Percentiles rank a stretch among this genome's conserved stretches.
phyloP scores from a whole-genome alignment of 805 yeast genomes.

The Hanseniaspora thailandica region DNA sequence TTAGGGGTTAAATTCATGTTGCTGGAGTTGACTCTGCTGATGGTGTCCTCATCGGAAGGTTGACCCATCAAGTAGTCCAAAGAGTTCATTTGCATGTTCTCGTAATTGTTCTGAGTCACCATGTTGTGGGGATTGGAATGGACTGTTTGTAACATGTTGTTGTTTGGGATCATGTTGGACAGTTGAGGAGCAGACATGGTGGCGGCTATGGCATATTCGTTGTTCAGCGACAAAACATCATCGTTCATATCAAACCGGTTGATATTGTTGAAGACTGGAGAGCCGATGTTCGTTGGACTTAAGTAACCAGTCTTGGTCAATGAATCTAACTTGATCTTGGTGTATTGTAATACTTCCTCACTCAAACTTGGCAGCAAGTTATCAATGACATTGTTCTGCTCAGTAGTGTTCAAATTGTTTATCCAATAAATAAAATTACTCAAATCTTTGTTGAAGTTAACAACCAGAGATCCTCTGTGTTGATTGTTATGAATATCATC shows the following conservation, averaged over 20 bases:
- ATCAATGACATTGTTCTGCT: slow-evolving; percentile 43
- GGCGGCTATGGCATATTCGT: slow-evolving; percentile 15
- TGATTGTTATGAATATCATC: slow-evolving; percentile 12
- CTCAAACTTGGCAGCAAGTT: slow-evolving; percentile 41
- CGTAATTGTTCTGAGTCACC: neutral
- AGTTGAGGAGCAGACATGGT: slow-evolving; percentile 16
- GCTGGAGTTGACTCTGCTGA: slow-evolving; percentile 2
- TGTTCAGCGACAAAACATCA: slow-evolving; percentile 17
- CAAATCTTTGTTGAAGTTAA: slow-evolving; percentile 40
- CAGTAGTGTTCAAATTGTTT: slow-evolving; percentile 38
- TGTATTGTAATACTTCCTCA: slow-evolving; percentile 40
- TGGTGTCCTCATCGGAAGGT: slow-evolving; percentile 9
- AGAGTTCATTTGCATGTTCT: slow-evolving; percentile 14
- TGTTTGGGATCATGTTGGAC: neutral
- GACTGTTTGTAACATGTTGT: neutral
- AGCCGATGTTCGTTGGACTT: slow-evolving; percentile 22
- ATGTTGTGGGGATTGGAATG: neutral
- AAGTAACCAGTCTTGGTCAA: slow-evolving; percentile 22
- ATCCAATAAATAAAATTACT: slow-evolving; percentile 42
- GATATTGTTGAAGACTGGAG: slow-evolving; percentile 21
- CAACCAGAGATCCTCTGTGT: slow-evolving; percentile 17
- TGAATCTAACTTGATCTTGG: slow-evolving; percentile 38
- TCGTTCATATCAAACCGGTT: slow-evolving; percentile 20
- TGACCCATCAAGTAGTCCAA: slow-evolving; percentile 14
- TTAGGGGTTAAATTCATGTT: neutral